Conservation (phyloP, 2,329 filamentous ascomycete genomes). For the Lecanicillium sp. region DNA sequence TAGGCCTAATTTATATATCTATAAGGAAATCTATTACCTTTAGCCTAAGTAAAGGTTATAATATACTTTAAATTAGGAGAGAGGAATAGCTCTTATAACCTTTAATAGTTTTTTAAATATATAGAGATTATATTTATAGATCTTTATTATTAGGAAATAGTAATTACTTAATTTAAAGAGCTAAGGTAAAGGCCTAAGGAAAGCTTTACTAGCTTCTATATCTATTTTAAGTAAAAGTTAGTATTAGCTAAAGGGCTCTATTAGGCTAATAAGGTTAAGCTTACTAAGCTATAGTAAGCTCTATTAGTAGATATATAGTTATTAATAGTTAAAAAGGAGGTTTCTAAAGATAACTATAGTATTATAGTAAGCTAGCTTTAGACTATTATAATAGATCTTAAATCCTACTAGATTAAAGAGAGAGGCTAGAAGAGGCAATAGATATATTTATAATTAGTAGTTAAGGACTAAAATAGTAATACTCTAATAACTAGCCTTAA, state of each 20-base stretch:
- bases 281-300: background rate
- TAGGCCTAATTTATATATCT: background rate
- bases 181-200: no score
- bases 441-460: no score
- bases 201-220: background rate
- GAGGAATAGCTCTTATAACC: background rate
- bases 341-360: background rate
- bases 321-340: background rate
- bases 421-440: no score
- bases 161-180: background rate
- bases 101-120: background rate
- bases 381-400: no score
- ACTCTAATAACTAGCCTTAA: no score
- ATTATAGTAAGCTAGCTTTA: background rate
- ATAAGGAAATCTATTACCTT: background rate
- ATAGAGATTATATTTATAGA: background rate
- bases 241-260: background rate
- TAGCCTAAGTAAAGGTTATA: no score
- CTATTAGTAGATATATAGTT: background rate
- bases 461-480: no score
- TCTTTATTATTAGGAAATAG: background rate
- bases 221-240: slow-evolving; percentile 1
- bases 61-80: background rate
- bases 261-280: background rate
- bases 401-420: no score